A percentile compares a stretch with the other conserved stretches of the same genome.
These are phyloP conservation scores for Aspergillus sp. DNA, from an alignment of 2,329 filamentous ascomycete genomes.

Conservation along the genomic window DNA sequence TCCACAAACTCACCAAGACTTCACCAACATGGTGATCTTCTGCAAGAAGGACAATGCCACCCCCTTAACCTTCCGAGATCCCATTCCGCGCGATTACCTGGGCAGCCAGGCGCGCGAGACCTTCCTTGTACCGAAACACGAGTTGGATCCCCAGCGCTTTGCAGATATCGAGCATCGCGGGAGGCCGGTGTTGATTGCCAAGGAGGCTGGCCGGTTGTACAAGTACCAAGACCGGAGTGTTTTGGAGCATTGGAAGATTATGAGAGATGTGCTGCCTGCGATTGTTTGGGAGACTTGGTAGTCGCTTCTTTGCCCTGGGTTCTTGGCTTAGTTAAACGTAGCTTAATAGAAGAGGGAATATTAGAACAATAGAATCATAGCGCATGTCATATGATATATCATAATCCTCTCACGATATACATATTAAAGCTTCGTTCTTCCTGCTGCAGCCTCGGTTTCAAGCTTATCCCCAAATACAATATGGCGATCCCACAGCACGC, in stretches of 20 bases:
- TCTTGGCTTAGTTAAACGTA: not conserved
- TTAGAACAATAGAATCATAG: too few relatives aligned
- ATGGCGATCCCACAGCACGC: not conserved
- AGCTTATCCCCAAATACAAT: slow-evolving; percentile 1
- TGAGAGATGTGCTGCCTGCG: slow-evolving; percentile 72
- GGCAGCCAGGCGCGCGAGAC: slow-evolving; percentile 60
- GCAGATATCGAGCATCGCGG: slow-evolving; percentile 38
- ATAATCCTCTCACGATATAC: too few relatives aligned
- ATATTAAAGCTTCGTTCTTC: too few relatives aligned
- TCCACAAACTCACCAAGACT: slow-evolving; percentile 52
- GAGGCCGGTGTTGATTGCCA: slow-evolving; percentile 32
- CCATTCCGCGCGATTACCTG: slow-evolving; percentile 59
- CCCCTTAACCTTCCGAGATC: slow-evolving; percentile 57
- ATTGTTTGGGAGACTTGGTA: slow-evolving; percentile 83
- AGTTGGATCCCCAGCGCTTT: slow-evolving; percentile 48
- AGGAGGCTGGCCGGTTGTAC: slow-evolving; percentile 56
- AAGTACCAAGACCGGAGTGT: slow-evolving; percentile 69
- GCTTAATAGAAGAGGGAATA: too few relatives aligned
- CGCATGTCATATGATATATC: too few relatives aligned
- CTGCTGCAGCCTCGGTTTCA: not conserved
- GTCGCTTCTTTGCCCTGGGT: not conserved
- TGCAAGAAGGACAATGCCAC: slow-evolving; percentile 58
- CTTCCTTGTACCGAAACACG: slow-evolving; percentile 64
- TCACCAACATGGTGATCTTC: slow-evolving; percentile 95
- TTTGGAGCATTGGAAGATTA: slow-evolving; percentile 80